phyloP scores from a whole-genome alignment of 495 filamentous ascomycete genomes.

The Articulospora tetracladia region DNA sequence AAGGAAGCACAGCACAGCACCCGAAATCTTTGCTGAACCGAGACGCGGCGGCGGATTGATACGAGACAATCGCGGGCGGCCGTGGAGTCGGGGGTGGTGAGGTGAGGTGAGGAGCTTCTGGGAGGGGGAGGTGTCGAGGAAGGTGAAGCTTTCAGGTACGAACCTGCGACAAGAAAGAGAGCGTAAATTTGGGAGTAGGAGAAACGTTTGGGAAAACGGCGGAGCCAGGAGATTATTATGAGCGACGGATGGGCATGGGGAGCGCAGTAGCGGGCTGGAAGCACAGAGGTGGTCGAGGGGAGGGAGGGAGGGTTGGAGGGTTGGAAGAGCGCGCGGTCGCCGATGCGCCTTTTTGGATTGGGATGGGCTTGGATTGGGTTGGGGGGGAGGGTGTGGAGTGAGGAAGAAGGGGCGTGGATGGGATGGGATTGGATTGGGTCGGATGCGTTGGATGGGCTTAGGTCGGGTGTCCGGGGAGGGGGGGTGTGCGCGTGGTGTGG shows the following conservation, averaged over 20 bases:
- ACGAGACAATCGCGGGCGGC: not conserved
- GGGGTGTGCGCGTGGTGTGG: not conserved
- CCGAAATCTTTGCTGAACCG: constrained; percentile 7
- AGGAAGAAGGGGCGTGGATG: too few relatives aligned
- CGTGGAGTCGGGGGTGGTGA: not conserved
- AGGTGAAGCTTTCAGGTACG: constrained; percentile 26
- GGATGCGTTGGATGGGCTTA: too few relatives aligned
- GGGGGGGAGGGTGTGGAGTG: too few relatives aligned
- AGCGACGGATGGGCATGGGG: constrained; percentile 6
- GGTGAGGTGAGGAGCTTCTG: constrained; percentile 1
- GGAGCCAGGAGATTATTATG: constrained; percentile 24
- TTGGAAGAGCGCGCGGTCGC: not conserved
- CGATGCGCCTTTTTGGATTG: not conserved
- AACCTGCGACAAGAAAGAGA: constrained; percentile 28
- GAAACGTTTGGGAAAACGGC: constrained; percentile 24
- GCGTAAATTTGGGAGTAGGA: constrained; percentile 20
- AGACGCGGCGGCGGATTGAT: not conserved
- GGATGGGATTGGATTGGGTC: not conserved
- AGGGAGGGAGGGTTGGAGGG: not conserved
- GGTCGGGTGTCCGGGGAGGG: too few relatives aligned
- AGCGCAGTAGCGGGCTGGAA: not conserved
- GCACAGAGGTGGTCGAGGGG: not conserved
- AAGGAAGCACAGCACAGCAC: constrained; percentile 22
- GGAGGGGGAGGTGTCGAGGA: constrained; percentile 1
- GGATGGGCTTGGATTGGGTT: too few relatives aligned